Evolutionary conservation across 305 asterid genomes (phyloP).

Genomic region (Salvia sclarea): DNA sequence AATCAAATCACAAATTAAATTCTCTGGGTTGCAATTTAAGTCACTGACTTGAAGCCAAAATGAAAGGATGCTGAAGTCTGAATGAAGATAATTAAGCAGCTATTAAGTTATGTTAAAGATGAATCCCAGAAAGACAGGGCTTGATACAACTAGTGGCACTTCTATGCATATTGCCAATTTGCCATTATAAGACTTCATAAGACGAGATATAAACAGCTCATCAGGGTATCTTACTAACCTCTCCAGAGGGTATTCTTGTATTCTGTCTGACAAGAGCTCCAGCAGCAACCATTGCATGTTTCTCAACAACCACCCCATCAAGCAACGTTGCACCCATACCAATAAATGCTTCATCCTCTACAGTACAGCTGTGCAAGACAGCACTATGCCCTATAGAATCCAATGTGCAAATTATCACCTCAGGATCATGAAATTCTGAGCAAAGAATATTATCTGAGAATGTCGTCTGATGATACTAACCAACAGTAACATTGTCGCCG

Average conservation of each 20-base stretch:
- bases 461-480: conserved; percentile 48
- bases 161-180: neutral
- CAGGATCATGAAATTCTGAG: conserved; percentile 18
- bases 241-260: conserved; percentile 82
- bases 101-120: conserved; percentile 13
- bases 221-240: conserved; percentile 53
- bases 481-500: conserved; percentile 91
- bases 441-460: conserved; percentile 10
- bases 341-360: conserved; percentile 89
- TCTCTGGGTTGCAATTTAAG: conserved; percentile 3
- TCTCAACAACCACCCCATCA: conserved; percentile 91
- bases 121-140: neutral
- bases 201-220: neutral
- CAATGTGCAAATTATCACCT: conserved; percentile 24
- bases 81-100: neutral
- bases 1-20: neutral
- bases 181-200: neutral
- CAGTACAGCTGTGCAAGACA: conserved; percentile 91
- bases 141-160: conserved; percentile 8
- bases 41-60: conserved; percentile 4
- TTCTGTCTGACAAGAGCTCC: conserved; percentile 98
- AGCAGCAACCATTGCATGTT: conserved; percentile 98
- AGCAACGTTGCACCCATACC: conserved; percentile 98
- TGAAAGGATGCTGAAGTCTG: neutral
- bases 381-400: conserved; percentile 79